These are phyloP conservation scores for Melastoma candidum DNA, from an alignment of 441 rosid species.

Conservation along the genomic window DNA sequence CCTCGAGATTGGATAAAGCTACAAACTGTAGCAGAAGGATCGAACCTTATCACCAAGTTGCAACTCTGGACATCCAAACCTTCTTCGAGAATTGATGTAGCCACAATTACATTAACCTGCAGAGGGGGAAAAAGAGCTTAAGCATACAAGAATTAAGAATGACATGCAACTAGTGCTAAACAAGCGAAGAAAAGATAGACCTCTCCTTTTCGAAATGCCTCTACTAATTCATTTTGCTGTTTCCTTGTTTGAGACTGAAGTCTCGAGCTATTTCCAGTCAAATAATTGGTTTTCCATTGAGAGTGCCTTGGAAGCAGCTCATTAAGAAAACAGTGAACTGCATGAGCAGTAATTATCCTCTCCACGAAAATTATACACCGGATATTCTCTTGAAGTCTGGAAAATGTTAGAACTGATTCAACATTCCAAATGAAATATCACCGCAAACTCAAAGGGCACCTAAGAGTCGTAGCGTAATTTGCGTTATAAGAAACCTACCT, in stretches of 20 bases:
- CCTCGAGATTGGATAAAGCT: conserved; percentile 97
- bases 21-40: conserved; percentile 62
- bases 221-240: conserved; percentile 65
- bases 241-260: conserved; percentile 59
- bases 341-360: conserved; percentile 68
- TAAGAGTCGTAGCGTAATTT: too few species aligned
- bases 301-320: conserved; percentile 45
- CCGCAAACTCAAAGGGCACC: too few species aligned
- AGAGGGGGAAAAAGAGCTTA: conserved; percentile 13
- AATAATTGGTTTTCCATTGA: conserved; percentile 59
- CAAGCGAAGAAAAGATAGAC: conserved; percentile 25
- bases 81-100: conserved; percentile 93
- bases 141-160: conserved; percentile 8
- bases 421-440: too few species aligned
- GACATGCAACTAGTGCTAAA: neutral
- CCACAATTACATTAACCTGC: conserved; percentile 78
- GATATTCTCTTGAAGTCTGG: conserved; percentile 25
- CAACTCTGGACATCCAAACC: conserved; percentile 92
- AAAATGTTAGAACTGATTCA: too few species aligned
- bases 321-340: conserved; percentile 42
- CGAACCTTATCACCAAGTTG: conserved; percentile 81
- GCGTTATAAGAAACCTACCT: too few species aligned
- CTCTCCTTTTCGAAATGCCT: conserved; percentile 74
- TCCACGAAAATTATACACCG: conserved; percentile 85
- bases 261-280: conserved; percentile 63